These are phyloP conservation scores for Candida parachauliodes DNA, from an alignment of 805 yeast genomes.

Conservation along the genomic window DNA sequence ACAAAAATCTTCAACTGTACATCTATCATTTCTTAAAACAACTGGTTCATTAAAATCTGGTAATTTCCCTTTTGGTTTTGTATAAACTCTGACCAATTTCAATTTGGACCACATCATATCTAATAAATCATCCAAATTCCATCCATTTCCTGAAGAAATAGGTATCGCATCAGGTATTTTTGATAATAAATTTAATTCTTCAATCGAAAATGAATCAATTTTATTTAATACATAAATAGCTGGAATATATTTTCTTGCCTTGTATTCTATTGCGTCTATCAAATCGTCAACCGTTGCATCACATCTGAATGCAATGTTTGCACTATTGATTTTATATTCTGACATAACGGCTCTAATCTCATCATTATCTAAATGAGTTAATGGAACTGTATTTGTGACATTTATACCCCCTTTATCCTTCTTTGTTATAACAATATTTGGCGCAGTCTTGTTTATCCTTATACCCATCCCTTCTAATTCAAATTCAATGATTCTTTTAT, in stretches of 20 bases:
- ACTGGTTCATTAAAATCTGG: slow-evolving; percentile 97
- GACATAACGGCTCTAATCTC: slow-evolving; percentile 95
- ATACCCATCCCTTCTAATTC: slow-evolving; percentile 98
- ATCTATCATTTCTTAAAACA: slow-evolving; percentile 76
- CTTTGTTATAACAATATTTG: slow-evolving; percentile 86
- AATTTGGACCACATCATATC: slow-evolving; percentile 95
- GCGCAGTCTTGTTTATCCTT: slow-evolving; percentile 86
- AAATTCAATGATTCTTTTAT: slow-evolving; percentile 88
- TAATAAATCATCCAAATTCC: slow-evolving; percentile 94
- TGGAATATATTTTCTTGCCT: slow-evolving; percentile 89
- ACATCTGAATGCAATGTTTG: slow-evolving; percentile 94
- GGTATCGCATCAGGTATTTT: slow-evolving; percentile 97
- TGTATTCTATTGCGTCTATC: slow-evolving; percentile 89
- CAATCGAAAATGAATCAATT: slow-evolving; percentile 90
- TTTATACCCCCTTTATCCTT: slow-evolving; percentile 96
- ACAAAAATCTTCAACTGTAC: slow-evolving; percentile 94
- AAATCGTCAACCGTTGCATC: slow-evolving; percentile 97
- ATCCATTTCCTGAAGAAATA: slow-evolving; percentile 90
- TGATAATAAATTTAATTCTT: slow-evolving; percentile 85
- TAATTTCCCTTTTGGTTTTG: slow-evolving; percentile 90
- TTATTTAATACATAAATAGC: slow-evolving; percentile 93
- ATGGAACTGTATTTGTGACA: slow-evolving; percentile 88
- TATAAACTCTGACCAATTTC: slow-evolving; percentile 89
- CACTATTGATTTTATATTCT: slow-evolving; percentile 92
- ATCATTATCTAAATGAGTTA: slow-evolving; percentile 87